Base-by-base conservation (phyloP, 108 stramenopile genomes). In the Conticribra guillardii region DNA sequence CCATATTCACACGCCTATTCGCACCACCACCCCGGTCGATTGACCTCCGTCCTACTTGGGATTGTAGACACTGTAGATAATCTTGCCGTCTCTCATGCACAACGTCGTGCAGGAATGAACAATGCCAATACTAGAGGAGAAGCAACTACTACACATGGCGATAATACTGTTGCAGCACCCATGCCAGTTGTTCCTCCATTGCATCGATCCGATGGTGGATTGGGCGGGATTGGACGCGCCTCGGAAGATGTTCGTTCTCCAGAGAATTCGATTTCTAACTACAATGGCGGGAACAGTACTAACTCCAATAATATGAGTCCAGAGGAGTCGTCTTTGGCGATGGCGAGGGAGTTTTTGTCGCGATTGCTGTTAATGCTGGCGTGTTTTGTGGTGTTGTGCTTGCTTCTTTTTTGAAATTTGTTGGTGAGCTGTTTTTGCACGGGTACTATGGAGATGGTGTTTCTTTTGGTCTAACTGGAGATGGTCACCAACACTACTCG, bases 311-410 rank as follows among this genome's bases (percentile, higher is more conserved):
- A 27, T 1, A 54, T 67, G 41, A 52, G 48, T 14, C 71, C 60
- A 33, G 79, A 80, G 48, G 79, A 80, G 3, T 67, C 71, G 2
- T 80, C 79, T 0, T 30, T 80, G 60, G 68, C 71, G 31, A 60
- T 67, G 64, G 78, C 79, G 18, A 70, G 69, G 60, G 80, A 81
- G 41, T 81, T 81, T 34, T 71, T 81, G 37, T 81, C 80, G 31
- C 45, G 80, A 46, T 71, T 81, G 69, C 47, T 80, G 33, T 48
- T 80, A 22, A 75, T 80, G 73, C 60, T 80, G 54, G 79, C 73
- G 33, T 74, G 79, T 45, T 80, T 80, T 64, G 79, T 80, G 1
- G 49, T 80, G 8, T 80, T 80, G 60, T 80, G 79, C 49, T 49
- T 74, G 60, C 79, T 80, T 31, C 54, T 80, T n/a, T 80, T 80